Conservation (phyloP, 805 yeast genomes). For the Scheffersomyces stipitis region DNA sequence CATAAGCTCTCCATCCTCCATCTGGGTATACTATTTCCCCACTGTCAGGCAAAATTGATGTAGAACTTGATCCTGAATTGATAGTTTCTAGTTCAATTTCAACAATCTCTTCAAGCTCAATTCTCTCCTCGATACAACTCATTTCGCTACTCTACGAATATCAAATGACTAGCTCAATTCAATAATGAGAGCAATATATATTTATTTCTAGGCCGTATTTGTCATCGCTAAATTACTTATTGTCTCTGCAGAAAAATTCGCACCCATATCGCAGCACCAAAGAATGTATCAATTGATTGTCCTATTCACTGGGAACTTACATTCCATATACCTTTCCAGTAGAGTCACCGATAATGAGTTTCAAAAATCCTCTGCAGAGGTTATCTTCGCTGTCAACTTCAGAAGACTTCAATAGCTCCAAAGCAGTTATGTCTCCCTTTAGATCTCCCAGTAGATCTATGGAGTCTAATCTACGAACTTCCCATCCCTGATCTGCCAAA, state of each 20-base stretch:
- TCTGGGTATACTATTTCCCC: slow-evolving; percentile 16
- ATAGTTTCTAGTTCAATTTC: background rate
- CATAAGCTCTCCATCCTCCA: slow-evolving; percentile 22
- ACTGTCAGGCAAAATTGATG: background rate
- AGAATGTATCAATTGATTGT: too few species aligned
- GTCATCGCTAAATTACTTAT: too few species aligned
- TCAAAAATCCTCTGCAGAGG: slow-evolving; percentile 34
- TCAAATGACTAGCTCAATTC: slow-evolving; percentile 1
- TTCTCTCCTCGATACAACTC: too few species aligned
- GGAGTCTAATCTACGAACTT: slow-evolving; percentile 3
- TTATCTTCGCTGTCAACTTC: slow-evolving; percentile 37
- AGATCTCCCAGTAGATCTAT: slow-evolving; percentile 6
- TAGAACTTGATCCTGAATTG: background rate
- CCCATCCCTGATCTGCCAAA: slow-evolving; percentile 11
- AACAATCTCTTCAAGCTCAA: background rate
- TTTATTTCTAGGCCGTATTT: too few species aligned
- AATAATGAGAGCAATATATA: background rate
- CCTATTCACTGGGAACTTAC: too few species aligned
- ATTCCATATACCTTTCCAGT: slow-evolving; percentile 48
- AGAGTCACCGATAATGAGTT: slow-evolving; percentile 54
- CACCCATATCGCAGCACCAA: too few species aligned
- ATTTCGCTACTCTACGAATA: background rate
- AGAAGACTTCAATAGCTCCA: slow-evolving; percentile 26
- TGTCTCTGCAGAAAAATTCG: too few species aligned
- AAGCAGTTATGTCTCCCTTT: slow-evolving; percentile 24